These are phyloP conservation scores for Buddleja alternifolia DNA, from an alignment of 257 asterid genomes.

Conservation along the genomic window DNA sequence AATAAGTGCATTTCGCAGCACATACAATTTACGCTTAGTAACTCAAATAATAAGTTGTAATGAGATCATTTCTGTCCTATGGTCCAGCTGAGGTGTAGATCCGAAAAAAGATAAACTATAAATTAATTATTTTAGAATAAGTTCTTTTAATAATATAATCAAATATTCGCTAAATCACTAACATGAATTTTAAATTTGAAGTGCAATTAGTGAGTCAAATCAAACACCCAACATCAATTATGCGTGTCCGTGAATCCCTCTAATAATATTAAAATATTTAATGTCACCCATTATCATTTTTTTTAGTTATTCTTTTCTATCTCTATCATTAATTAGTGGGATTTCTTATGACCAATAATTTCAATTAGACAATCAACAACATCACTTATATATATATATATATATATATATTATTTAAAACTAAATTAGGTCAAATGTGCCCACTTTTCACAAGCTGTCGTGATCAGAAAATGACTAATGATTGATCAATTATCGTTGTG, in stretches of 20 bases:
- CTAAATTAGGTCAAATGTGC: neutral
- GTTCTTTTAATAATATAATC: too few species aligned
- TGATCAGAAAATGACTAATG: conserved; percentile 1
- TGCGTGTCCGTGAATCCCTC: conserved; percentile 12
- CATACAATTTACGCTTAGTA: too few species aligned
- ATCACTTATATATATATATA: neutral
- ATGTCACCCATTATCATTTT: conserved; percentile 14
- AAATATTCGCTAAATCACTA: conserved; percentile 12
- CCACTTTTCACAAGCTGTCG: neutral
- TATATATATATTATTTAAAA: neutral
- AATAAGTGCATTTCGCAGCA: too few species aligned
- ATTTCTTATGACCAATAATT: neutral
- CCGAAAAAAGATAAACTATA: too few species aligned
- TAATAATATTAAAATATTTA: neutral
- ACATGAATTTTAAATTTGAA: neutral
- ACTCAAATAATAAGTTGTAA: too few species aligned
- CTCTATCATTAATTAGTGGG: conserved; percentile 15
- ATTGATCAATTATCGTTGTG: conserved; percentile 12
- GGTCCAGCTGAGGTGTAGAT: too few species aligned
- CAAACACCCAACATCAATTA: conserved; percentile 6
- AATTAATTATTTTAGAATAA: too few species aligned
- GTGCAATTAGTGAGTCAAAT: conserved; percentile 2
- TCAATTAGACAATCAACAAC: neutral
- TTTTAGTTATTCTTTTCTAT: neutral
- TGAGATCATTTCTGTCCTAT: too few species aligned